Evolutionary conservation across 176 grass and related monocot genomes (phyloP), one percentile per base, ranked within the genome.

Genomic region (Lolium rigidum): DNA sequence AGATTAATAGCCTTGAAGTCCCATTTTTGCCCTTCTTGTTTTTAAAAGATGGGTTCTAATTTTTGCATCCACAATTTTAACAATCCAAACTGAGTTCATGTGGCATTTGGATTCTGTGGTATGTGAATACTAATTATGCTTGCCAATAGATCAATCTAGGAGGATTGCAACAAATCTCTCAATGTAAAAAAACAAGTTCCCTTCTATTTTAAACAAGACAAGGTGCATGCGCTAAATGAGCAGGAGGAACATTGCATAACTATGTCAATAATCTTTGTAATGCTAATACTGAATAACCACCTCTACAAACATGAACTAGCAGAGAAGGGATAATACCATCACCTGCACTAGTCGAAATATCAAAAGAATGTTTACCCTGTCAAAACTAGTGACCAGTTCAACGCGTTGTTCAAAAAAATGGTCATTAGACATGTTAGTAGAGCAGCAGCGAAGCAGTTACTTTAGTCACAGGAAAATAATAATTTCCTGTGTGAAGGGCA

Each of bases 271-370:
- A 7, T 56, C 5, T 20, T 2, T 56, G 54, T 64, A 79, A 79
- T 67, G 61, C 61, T 81, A 48, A 35, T 17, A 38, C 35, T 39
- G 20, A 76, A 66, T 77, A 56, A 63, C 13, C 48, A 85, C 21
- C 6, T 85, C 26, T 77, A 66, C 1, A 63, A 51, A 76, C 57
- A 82, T 56, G 8, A 31, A 76, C 44, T 84, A 39, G 57, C 12
- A 22, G 38, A 50, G 41, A 10, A 84, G 4, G 58, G 58, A 76
- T 65, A 61, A 76, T 20, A 62, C 26, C 77, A 81, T n/a, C 46
- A 74, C 73, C 13, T 39, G 38, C 78, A 73, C 25, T 50, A 71
- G 59, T 24, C 50, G 43, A 59, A 73, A 80, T 39, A 62, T 60
- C n/a, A 70, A 38, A 72, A 79, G 28, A 67, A 60, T 24, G 31